These are phyloP conservation scores for Cryptococcus wingfieldii DNA, from an alignment of 1,284 basidiomycete genomes.

Conservation along the genomic window DNA sequence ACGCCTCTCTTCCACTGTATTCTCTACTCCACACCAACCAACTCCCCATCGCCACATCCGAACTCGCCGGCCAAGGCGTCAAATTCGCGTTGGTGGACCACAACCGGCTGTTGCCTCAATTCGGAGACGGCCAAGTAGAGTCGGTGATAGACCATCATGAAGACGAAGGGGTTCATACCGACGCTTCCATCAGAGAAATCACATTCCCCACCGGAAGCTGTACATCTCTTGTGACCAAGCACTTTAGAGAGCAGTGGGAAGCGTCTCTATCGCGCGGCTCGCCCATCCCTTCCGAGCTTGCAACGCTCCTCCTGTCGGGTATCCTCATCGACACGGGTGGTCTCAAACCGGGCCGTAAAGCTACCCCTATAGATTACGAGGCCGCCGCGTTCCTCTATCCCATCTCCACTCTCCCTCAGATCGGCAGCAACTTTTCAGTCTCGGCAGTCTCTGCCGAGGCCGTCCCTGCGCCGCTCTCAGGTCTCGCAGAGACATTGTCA, in stretches of 20 bases:
- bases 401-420: slow-evolving; percentile 25
- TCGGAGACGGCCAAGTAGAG: slow-evolving; percentile 56
- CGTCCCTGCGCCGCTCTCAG: slow-evolving; percentile 27
- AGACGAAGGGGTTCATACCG: slow-evolving; percentile 67
- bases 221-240: slow-evolving; percentile 65
- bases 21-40: slow-evolving; percentile 49
- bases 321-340: slow-evolving; percentile 80
- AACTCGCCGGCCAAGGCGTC: slow-evolving; percentile 55
- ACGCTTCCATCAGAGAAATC: slow-evolving; percentile 65
- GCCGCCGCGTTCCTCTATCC: slow-evolving; percentile 60
- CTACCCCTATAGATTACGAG: slow-evolving; percentile 58
- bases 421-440: slow-evolving; percentile 3
- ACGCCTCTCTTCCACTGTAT: slow-evolving; percentile 61
- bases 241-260: slow-evolving; percentile 51
- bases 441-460: slow-evolving; percentile 1
- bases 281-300: slow-evolving; percentile 54
- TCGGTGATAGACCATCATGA: slow-evolving; percentile 91
- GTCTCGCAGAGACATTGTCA: slow-evolving; percentile 56
- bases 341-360: slow-evolving; percentile 70
- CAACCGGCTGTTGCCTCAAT: slow-evolving; percentile 63
- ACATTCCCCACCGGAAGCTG: slow-evolving; percentile 65
- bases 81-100: slow-evolving; percentile 83
- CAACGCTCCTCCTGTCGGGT: slow-evolving; percentile 70
- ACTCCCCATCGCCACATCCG: slow-evolving; percentile 33
- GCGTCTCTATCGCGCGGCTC: slow-evolving; percentile 32